Evolutionary conservation across 2,329 filamentous ascomycete species (phyloP).

Genomic region (Drechslera avenae): DNA sequence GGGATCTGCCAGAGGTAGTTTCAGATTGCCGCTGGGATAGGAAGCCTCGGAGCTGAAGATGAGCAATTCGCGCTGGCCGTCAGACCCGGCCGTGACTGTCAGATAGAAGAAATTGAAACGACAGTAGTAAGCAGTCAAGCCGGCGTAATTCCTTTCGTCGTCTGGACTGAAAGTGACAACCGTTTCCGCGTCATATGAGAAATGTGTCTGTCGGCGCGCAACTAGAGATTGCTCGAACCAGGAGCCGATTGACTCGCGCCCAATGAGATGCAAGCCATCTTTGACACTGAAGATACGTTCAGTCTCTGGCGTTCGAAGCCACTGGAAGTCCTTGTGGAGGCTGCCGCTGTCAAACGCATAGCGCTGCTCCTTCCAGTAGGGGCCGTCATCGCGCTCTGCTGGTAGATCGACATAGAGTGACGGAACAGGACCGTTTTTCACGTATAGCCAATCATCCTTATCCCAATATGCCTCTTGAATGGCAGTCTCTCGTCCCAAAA

Average conservation of each 20-base stretch:
- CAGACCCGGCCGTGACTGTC: conserved; percentile 61
- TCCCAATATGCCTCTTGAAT: conserved; percentile 66
- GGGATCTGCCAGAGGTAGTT: conserved; percentile 50
- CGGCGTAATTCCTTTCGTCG: conserved; percentile 66
- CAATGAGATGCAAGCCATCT: conserved; percentile 59
- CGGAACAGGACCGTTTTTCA: conserved; percentile 59
- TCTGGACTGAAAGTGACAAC: conserved; percentile 58
- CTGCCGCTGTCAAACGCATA: conserved; percentile 55
- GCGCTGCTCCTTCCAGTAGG: conserved; percentile 51
- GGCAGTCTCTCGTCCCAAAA: conserved; percentile 44
- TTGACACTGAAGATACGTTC: conserved; percentile 57
- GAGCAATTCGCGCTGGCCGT: conserved; percentile 63
- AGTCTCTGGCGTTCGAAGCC: conserved; percentile 60
- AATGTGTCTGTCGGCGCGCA: conserved; percentile 61
- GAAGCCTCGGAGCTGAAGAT: conserved; percentile 63
- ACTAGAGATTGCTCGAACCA: conserved; percentile 60
- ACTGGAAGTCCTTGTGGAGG: conserved; percentile 61
- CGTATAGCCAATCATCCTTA: conserved; percentile 67
- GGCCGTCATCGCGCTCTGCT: conserved; percentile 32
- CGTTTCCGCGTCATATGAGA: conserved; percentile 66
- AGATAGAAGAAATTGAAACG: conserved; percentile 70
- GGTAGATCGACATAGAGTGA: conserved; percentile 50
- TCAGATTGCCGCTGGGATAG: conserved; percentile 59
- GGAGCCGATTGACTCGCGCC: conserved; percentile 57
- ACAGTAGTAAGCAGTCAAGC: conserved; percentile 66